Conservation (phyloP, 2,329 filamentous ascomycete species). For the Pyrenochaeta sp. region DNA sequence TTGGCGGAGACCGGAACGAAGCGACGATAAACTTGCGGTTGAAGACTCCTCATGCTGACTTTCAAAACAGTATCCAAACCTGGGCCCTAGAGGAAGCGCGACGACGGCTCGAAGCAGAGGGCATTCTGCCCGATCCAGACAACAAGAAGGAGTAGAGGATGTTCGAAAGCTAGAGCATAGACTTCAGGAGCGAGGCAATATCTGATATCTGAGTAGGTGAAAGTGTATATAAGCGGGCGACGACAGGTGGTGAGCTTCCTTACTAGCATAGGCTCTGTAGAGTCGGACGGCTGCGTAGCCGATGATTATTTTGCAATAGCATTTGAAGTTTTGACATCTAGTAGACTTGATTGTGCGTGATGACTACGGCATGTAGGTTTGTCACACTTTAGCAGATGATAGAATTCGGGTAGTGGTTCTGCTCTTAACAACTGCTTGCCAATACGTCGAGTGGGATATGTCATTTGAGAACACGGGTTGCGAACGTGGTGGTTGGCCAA, state of each 20-base stretch:
- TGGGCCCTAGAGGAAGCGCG: constrained; percentile 98
- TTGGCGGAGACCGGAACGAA: background rate
- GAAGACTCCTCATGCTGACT: constrained; percentile 24
- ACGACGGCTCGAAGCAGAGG: constrained; percentile 93
- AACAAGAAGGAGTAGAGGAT: constrained; percentile 55
- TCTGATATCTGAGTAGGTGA: background rate
- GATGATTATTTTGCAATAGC: constrained; percentile 3
- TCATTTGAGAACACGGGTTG: background rate
- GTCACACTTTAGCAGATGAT: too few species aligned
- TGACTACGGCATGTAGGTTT: background rate
- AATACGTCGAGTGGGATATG: background rate
- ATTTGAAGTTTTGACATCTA: background rate
- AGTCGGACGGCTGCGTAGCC: constrained; percentile 7
- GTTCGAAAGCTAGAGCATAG: background rate
- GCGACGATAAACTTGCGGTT: background rate
- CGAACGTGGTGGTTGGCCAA: background rate
- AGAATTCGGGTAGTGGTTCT: too few species aligned
- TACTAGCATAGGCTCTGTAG: constrained; percentile 16
- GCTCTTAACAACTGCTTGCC: background rate
- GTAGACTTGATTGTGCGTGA: background rate
- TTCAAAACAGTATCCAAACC: constrained; percentile 83
- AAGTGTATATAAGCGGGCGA: constrained; percentile 14
- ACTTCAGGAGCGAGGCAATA: background rate
- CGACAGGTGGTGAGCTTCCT: constrained; percentile 2
- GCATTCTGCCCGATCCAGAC: constrained; percentile 83